Conservation (phyloP, 2,329 filamentous ascomycete genomes). For the Aspergillus floridensis region DNA sequence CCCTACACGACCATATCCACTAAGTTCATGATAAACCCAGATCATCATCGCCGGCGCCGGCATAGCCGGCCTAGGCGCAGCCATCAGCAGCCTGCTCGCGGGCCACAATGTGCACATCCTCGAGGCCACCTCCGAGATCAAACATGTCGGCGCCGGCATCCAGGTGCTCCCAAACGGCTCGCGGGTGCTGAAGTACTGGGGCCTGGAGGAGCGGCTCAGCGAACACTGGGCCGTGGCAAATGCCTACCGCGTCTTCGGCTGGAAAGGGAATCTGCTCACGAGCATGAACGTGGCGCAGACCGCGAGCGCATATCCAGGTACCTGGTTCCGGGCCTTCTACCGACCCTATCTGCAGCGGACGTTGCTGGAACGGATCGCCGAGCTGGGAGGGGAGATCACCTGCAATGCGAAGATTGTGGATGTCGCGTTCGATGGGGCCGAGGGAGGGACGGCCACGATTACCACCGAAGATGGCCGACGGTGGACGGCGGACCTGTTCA, state of each 20-base stretch:
- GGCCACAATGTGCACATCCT: slow-evolving; percentile 24
- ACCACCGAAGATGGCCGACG: neutral
- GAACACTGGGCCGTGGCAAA: slow-evolving; percentile 2
- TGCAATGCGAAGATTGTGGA: neutral
- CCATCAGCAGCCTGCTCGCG: slow-evolving; percentile 21
- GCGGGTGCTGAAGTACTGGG: slow-evolving; percentile 11
- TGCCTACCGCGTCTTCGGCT: slow-evolving; percentile 7
- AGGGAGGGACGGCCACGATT: neutral
- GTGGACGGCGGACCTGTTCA: slow-evolving; percentile 13
- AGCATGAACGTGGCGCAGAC: slow-evolving; percentile 4
- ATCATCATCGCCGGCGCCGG: slow-evolving; percentile 22
- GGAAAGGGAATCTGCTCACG: slow-evolving; percentile 3
- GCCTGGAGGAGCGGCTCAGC: neutral
- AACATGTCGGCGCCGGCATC: slow-evolving; percentile 27
- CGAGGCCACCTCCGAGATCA: slow-evolving; percentile 21
- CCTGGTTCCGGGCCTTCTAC: slow-evolving; percentile 8
- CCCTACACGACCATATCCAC: neutral
- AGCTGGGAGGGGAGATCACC: neutral
- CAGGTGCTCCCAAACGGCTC: slow-evolving; percentile 26
- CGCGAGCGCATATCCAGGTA: neutral
- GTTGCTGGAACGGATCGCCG: neutral
- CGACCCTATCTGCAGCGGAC: slow-evolving; percentile 4
- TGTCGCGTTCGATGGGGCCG: neutral
- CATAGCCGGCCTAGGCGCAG: slow-evolving; percentile 22
- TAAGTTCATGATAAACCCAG: neutral